These are phyloP conservation scores for Lentinus tigrinus DNA, from an alignment of 768 basidiomycete species.

Conservation along the genomic window DNA sequence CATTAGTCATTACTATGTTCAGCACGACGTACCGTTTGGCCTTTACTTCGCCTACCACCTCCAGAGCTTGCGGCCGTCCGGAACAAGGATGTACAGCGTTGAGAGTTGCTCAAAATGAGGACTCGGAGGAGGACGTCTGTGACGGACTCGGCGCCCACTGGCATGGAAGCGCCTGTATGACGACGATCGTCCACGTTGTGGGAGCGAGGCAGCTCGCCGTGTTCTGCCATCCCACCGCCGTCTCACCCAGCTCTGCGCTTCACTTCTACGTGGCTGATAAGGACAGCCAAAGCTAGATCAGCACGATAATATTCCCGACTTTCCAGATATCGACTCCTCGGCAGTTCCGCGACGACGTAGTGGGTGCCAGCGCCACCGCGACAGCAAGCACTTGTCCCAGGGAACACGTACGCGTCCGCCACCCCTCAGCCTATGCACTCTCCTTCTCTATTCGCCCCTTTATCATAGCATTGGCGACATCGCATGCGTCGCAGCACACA, in stretches of 20 bases:
- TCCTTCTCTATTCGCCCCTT: background rate
- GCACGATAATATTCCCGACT: background rate
- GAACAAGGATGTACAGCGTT: too few species aligned
- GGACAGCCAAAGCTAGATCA: background rate
- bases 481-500: conserved; percentile 16
- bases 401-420: background rate
- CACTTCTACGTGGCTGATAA: background rate
- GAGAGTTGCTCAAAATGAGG: too few species aligned
- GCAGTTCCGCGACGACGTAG: conserved; percentile 1
- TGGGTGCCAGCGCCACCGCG: background rate
- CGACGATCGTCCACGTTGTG: background rate
- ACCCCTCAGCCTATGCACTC: conserved; percentile 3
- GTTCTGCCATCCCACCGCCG: conserved; percentile 6
- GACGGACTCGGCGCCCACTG: too few species aligned
- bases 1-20: too few species aligned
- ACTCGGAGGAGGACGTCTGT: too few species aligned
- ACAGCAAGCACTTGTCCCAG: background rate
- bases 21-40: too few species aligned
- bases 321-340: background rate
- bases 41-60: too few species aligned
- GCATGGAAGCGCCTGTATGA: conserved; percentile 5
- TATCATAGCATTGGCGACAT: conserved; percentile 7
- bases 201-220: conserved; percentile 3
- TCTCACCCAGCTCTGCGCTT: background rate
- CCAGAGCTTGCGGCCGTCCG: too few species aligned